Evolutionary conservation across 2,329 filamentous ascomycete species (phyloP), one percentile per base, ranked within the genome.

Genomic region (Diaporthe ilicicola): DNA sequence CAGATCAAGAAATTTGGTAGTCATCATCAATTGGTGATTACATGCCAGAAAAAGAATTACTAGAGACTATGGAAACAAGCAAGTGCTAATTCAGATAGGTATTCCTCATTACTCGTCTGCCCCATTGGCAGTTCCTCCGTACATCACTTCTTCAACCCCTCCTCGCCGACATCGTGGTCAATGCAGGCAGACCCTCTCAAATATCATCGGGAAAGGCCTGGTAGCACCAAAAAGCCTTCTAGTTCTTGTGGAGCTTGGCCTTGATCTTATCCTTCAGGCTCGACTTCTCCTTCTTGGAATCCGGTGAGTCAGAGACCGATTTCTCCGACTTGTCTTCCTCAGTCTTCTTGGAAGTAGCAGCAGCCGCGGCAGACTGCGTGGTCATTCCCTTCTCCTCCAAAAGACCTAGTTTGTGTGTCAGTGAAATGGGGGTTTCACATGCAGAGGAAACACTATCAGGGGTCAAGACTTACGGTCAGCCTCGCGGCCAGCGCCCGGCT

Each of bases 231-330:
- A 70, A 54, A n/a, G 46, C 39, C 48, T 29, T 37, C 54, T 77
- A 84, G 76, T 85, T 81, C 70, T 81, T 81, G 80, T 92, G 90
- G 71, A 93, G 81, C 84, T 92, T 93, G 69, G 87, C 86, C 87
- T 92, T 93, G 80, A 93, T 88, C 82, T 91, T 91, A 70, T 90
- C 85, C 72, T 86, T 85, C 50, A 92, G 77, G 73, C 87, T 87
- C 55, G 82, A 83, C 81, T 89, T 89, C 69, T 82, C 82, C 73
- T 79, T 77, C 51, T 77, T 76, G 54, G 69, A 68, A 62, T 78
- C 72, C 73, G 59, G 77, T 74, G 54, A 62, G 53, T 70, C 79
- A 75, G 46, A 67, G 65, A 75, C 76, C 39, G 73, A 66, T 65
- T 76, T 69, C 32, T 72, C 69, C 27, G 67, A 48, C 32, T 77